These are phyloP conservation scores for Dendrostoma leiphaemia DNA, from an alignment of 2,329 filamentous ascomycete species.

Conservation along the genomic window DNA sequence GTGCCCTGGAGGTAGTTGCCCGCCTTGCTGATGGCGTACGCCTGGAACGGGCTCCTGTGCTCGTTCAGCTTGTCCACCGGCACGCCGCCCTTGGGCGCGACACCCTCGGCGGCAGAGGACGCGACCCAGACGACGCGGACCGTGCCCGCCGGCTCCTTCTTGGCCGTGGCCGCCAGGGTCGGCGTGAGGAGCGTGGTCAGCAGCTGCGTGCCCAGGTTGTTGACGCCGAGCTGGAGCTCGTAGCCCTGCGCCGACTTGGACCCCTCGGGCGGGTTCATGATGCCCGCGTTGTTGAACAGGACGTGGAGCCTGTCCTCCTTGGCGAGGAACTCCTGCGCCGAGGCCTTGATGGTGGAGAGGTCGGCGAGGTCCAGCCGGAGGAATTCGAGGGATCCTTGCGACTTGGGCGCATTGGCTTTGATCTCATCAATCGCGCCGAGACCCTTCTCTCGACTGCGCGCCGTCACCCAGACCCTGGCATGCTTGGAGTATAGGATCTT, in stretches of 20 bases:
- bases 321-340: conserved; percentile 23
- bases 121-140: conserved; percentile 17
- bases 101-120: conserved; percentile 12
- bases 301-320: conserved; percentile 31
- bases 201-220: conserved; percentile 16
- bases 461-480: conserved; percentile 51
- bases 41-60: conserved; percentile 1
- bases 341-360: conserved; percentile 24
- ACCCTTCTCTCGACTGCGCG: conserved; percentile 42
- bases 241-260: conserved; percentile 24
- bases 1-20: conserved; percentile 22
- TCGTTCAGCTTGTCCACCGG: conserved; percentile 13
- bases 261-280: conserved; percentile 31
- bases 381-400: conserved; percentile 30
- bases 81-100: conserved; percentile 2
- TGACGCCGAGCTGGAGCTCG: conserved; percentile 18
- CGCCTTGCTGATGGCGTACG: conserved; percentile 27
- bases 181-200: conserved; percentile 19
- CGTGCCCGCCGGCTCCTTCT: neutral
- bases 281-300: conserved; percentile 39
- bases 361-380: conserved; percentile 32
- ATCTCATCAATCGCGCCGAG: conserved; percentile 40
- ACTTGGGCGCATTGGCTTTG: conserved; percentile 20
- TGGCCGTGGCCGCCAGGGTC: conserved; percentile 8
- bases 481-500: conserved; percentile 49